Percentiles rank a stretch among this genome's conserved stretches.
Conservation (phyloP, 2,329 filamentous ascomycete genomes). For the Aspergillus sp. region DNA sequence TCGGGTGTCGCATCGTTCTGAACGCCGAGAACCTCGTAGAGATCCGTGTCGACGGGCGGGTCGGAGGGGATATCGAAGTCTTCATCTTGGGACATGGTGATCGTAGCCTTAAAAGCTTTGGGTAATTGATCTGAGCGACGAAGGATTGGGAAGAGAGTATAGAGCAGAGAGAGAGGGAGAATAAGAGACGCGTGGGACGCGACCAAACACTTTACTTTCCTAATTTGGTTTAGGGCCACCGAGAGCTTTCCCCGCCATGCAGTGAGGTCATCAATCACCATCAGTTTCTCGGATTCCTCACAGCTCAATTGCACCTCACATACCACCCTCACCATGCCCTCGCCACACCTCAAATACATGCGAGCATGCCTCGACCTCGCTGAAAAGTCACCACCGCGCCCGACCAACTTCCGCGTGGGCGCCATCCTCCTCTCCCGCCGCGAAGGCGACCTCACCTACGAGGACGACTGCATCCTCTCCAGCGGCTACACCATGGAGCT, state of each 20-base stretch:
- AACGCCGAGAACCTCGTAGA: conserved; percentile 77
- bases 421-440: conserved; percentile 68
- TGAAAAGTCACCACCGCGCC: conserved; percentile 74
- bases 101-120: neutral
- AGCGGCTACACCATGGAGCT: conserved; percentile 91
- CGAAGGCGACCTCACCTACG: conserved; percentile 22
- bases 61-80: conserved; percentile 11
- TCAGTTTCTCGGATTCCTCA: neutral
- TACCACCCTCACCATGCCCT: conserved; percentile 6
- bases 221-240: conserved; percentile 20
- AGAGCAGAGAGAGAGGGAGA: neutral
- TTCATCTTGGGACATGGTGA: conserved; percentile 6
- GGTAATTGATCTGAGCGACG: neutral
- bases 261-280: conserved; percentile 1
- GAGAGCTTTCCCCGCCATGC: conserved; percentile 15
- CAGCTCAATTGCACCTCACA: neutral
- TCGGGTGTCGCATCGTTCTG: conserved; percentile 69
- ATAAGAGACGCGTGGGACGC: conserved; percentile 15
- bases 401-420: conserved; percentile 91
- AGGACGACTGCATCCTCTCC: conserved; percentile 59
- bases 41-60: conserved; percentile 40
- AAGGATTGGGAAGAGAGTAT: neutral
- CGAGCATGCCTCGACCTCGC: conserved; percentile 73
- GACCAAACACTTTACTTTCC: conserved; percentile 21
- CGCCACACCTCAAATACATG: conserved; percentile 56